These are phyloP conservation scores for Diphasiastrum complanatum DNA, from an alignment of 83 land plant genomes.

Conservation along the genomic window DNA sequence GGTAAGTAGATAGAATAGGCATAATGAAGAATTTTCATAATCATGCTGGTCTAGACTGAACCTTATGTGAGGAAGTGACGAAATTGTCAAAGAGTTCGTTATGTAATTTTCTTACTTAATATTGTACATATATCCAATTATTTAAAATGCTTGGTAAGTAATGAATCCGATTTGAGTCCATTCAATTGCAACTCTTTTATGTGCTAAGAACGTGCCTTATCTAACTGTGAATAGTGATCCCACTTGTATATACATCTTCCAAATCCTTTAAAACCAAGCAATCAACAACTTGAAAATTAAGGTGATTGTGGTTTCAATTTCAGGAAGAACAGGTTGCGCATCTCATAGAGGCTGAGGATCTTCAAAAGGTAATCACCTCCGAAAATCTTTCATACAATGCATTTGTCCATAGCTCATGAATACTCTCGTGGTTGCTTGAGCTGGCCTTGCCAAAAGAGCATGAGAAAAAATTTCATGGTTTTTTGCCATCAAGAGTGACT, in stretches of 20 bases:
- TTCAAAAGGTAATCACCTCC: conserved; percentile 59
- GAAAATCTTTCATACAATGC: neutral
- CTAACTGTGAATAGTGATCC: too few species aligned
- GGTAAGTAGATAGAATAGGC: conserved; percentile 37
- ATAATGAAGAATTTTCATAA: neutral
- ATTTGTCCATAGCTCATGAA: neutral
- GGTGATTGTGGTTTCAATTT: neutral
- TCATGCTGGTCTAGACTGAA: neutral
- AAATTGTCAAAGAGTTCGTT: too few species aligned
- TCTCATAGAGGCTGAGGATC: conserved; percentile 85
- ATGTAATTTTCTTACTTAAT: too few species aligned
- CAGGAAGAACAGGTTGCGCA: conserved; percentile 73
- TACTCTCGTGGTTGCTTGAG: neutral
- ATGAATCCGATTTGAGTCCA: too few species aligned
- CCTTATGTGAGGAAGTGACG: neutral
- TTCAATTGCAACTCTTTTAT: too few species aligned
- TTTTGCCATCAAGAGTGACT: too few species aligned
- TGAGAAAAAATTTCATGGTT: too few species aligned
- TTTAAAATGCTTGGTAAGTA: too few species aligned
- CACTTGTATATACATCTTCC: too few species aligned
- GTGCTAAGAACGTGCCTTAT: too few species aligned
- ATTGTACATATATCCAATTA: too few species aligned
- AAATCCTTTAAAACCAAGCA: neutral
- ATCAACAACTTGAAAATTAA: neutral
- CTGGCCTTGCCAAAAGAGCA: too few species aligned